Conservation (phyloP, 352 stramenopile species). For the Blastocystis sp. region DNA sequence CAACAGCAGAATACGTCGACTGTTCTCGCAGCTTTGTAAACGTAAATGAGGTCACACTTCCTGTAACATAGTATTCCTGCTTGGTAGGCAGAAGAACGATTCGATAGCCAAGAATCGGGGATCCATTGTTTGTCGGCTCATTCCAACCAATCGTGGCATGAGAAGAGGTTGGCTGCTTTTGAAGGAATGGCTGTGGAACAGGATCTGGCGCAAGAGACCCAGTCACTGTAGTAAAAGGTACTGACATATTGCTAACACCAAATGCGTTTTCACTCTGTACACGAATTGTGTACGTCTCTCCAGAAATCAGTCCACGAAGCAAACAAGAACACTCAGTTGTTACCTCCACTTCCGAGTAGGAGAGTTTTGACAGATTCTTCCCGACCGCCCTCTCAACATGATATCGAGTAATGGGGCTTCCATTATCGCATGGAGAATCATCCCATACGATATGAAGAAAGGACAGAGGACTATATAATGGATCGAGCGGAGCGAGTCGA, state of each 20-base stretch:
- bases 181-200: background rate
- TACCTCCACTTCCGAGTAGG: background rate
- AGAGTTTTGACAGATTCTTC: background rate
- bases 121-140: conserved; percentile 23
- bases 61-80: background rate
- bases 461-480: background rate
- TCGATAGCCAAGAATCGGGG: background rate
- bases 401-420: background rate
- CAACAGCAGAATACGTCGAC: background rate
- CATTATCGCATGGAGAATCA: background rate
- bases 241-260: background rate
- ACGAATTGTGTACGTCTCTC: background rate
- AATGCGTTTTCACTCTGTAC: background rate
- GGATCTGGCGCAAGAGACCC: background rate
- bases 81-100: background rate
- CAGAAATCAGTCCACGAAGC: background rate
- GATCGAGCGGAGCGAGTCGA: background rate
- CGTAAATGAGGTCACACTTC: background rate
- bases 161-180: background rate
- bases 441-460: conserved; percentile 5
- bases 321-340: background rate
- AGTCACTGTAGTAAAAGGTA: background rate
- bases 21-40: background rate
- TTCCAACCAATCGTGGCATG: background rate
- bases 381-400: background rate